Evolutionary conservation across 768 basidiomycete species (phyloP).

Genomic region (Hericium erinaceus): DNA sequence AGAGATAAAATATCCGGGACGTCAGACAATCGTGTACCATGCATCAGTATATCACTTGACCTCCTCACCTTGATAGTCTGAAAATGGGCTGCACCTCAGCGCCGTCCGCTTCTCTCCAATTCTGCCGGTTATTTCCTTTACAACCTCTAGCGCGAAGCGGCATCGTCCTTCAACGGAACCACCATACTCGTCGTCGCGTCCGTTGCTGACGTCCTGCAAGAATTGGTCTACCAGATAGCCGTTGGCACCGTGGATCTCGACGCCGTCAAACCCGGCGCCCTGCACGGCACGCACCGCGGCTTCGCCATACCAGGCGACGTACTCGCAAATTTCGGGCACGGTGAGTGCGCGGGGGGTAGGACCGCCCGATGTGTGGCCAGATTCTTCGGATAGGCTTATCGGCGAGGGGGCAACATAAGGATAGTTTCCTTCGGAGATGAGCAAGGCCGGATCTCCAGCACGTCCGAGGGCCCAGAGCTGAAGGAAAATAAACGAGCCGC

Average conservation of each 20-base stretch:
- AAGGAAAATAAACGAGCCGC: constrained; percentile 22
- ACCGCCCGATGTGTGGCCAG: no score
- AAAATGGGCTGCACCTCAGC: constrained; percentile 30
- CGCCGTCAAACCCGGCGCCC: constrained; percentile 17
- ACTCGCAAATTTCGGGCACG: neutral
- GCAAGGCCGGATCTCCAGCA: constrained; percentile 6
- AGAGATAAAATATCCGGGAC: no score
- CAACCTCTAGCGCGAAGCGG: constrained; percentile 35
- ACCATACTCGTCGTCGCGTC: constrained; percentile 39
- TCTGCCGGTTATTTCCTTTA: constrained; percentile 28
- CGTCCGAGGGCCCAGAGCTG: constrained; percentile 32
- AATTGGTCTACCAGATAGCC: constrained; percentile 34
- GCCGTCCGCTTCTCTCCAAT: constrained; percentile 33
- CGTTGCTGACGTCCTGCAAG: constrained; percentile 27
- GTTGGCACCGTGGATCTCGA: constrained; percentile 28
- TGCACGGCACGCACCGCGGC: neutral
- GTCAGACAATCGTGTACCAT: neutral
- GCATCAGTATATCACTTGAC: no score
- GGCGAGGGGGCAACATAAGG: neutral
- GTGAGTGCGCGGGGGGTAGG: neutral
- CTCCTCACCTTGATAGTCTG: constrained; percentile 20
- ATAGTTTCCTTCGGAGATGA: constrained; percentile 6
- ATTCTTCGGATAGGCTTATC: neutral
- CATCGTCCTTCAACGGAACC: constrained; percentile 38
- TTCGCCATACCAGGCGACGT: neutral